These are phyloP conservation scores for Herpotrichia juniperi DNA, from an alignment of 2,329 filamentous ascomycete species.

Conservation along the genomic window DNA sequence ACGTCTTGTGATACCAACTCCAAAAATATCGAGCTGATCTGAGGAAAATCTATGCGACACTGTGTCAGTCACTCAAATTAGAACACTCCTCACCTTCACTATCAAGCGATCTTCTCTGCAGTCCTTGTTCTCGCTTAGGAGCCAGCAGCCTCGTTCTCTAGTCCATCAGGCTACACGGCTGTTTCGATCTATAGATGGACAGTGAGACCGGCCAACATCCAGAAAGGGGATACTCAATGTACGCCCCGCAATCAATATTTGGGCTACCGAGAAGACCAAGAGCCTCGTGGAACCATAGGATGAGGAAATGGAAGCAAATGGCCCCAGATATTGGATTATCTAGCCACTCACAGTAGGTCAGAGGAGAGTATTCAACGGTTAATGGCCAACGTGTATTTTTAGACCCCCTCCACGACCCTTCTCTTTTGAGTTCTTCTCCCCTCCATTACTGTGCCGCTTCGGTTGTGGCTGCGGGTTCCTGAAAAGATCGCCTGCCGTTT, in stretches of 20 bases:
- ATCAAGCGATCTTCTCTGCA: too few species aligned
- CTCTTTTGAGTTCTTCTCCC: background rate
- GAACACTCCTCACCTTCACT: too few species aligned
- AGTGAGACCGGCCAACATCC: conserved; percentile 2
- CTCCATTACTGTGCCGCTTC: background rate
- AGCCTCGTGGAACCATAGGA: background rate
- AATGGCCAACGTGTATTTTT: background rate
- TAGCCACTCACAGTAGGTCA: background rate
- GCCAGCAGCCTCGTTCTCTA: too few species aligned
- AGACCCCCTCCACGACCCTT: background rate
- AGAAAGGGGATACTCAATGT: background rate
- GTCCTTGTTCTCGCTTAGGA: too few species aligned
- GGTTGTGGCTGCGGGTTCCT: conserved; percentile 13
- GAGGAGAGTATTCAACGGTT: background rate
- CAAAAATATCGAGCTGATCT: too few species aligned
- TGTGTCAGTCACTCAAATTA: too few species aligned
- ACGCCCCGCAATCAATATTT: background rate
- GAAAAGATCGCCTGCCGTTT: conserved; percentile 4
- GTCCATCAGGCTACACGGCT: too few species aligned
- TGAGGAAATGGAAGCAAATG: background rate
- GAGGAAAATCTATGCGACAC: too few species aligned
- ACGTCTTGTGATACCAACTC: too few species aligned
- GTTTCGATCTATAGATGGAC: background rate
- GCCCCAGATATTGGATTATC: background rate
- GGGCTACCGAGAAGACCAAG: background rate